Percentiles rank a stretch among this genome's conserved stretches.
Evolutionary conservation across 2,329 filamentous ascomycete genomes (phyloP).

Genomic region (Tricladium varicosporioides): DNA sequence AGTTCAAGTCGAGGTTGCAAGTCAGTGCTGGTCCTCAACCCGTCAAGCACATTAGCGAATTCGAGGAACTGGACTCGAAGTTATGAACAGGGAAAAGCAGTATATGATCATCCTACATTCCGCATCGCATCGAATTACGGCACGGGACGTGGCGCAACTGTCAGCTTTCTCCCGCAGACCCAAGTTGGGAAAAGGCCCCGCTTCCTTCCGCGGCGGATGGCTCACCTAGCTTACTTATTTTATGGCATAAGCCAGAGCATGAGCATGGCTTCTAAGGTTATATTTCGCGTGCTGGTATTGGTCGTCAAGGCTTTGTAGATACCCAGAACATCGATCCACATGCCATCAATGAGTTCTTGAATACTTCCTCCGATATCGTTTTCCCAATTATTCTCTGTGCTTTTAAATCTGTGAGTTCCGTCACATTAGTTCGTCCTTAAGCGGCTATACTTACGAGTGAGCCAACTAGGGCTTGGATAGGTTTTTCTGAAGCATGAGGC

Average conservation of each 20-base stretch:
- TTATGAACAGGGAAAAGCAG: slow-evolving; percentile 48
- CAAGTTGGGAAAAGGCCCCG: neutral
- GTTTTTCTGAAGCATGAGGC: too few species aligned
- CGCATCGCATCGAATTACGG: neutral
- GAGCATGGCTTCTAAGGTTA: neutral
- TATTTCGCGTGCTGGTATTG: neutral
- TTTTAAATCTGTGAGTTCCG: neutral
- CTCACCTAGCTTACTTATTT: neutral
- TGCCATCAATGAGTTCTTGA: neutral
- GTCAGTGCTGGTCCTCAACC: slow-evolving; percentile 72
- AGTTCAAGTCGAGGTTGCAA: slow-evolving; percentile 74
- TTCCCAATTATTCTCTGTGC: neutral
- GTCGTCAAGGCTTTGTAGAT: neutral
- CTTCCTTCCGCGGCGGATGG: neutral
- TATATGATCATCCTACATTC: neutral
- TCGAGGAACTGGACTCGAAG: slow-evolving; percentile 83
- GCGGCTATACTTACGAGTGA: neutral
- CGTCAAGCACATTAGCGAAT: slow-evolving; percentile 74
- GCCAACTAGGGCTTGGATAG: neutral
- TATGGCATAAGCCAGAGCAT: neutral
- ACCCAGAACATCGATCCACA: neutral
- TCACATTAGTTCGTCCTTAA: neutral
- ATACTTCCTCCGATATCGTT: neutral
- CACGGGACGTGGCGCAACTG: neutral
- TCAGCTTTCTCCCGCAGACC: neutral